Conservation (phyloP, 2,329 filamentous ascomycete genomes). For the Fusarium sp. region DNA sequence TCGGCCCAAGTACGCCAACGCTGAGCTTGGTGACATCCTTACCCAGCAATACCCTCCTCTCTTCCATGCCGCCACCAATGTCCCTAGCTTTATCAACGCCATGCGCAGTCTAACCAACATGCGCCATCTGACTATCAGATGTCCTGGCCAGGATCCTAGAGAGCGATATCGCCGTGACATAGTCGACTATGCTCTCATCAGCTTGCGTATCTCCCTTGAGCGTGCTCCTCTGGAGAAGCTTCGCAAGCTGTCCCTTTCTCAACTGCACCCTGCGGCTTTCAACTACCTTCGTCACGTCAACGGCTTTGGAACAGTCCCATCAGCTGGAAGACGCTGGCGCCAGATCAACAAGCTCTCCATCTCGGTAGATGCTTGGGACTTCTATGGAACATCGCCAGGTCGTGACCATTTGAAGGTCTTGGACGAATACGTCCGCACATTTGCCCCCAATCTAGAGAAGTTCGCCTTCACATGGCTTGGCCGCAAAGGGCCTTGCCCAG, state of each 20-base stretch:
- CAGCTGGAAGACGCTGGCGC: constrained; percentile 75
- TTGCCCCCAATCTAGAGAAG: constrained; percentile 71
- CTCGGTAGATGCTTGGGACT: constrained; percentile 75
- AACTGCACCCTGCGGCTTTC: constrained; percentile 78
- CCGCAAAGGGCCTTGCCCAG: constrained; percentile 76
- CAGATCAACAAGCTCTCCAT: constrained; percentile 80
- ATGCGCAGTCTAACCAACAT: constrained; percentile 74
- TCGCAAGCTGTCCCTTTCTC: constrained; percentile 73
- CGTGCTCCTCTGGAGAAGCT: constrained; percentile 72
- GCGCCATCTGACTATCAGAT: constrained; percentile 77
- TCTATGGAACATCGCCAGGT: constrained; percentile 65
- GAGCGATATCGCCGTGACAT: constrained; percentile 78
- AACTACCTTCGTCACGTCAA: constrained; percentile 78
- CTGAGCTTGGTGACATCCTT: constrained; percentile 80
- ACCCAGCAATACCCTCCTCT: constrained; percentile 88
- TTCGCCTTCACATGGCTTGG: constrained; percentile 82
- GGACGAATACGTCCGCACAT: constrained; percentile 78
- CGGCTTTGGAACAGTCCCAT: constrained; percentile 78
- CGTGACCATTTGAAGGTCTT: constrained; percentile 79
- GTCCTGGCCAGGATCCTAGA: constrained; percentile 73
- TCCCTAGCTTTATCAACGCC: constrained; percentile 81
- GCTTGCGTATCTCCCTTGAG: constrained; percentile 83
- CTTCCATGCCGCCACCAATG: constrained; percentile 89
- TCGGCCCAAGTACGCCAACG: constrained; percentile 80
- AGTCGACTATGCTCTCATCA: constrained; percentile 90